Percentiles rank a stretch among this genome's conserved stretches.
Conservation (phyloP, 768 basidiomycete species). For the Suillus cothurnatus region DNA sequence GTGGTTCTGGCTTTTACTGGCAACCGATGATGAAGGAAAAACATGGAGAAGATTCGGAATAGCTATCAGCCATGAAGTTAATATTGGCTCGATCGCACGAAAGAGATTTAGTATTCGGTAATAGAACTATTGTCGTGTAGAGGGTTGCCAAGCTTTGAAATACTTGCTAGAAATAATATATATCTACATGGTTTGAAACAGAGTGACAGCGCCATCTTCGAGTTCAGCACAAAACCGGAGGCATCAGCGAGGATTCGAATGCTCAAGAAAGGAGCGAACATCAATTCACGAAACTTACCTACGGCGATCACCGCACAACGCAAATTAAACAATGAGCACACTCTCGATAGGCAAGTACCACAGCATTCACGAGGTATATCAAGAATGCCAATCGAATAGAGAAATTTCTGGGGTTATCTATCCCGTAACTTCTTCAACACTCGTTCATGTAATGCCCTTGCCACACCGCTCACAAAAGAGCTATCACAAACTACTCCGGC, state of each 20-base stretch:
- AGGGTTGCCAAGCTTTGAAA: background rate
- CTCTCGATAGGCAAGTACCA: too few relatives aligned
- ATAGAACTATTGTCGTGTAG: background rate
- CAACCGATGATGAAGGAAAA: background rate
- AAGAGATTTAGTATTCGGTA: background rate
- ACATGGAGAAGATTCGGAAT: background rate
- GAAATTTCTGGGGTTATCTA: constrained; percentile 12
- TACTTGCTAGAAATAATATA: background rate
- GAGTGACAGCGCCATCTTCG: too few relatives aligned
- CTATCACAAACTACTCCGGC: constrained; percentile 66
- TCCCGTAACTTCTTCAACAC: constrained; percentile 37
- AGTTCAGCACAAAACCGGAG: too few relatives aligned
- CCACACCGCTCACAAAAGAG: constrained; percentile 46
- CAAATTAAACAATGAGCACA: too few relatives aligned
- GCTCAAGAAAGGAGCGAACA: too few relatives aligned
- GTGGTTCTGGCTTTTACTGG: constrained; percentile 5
- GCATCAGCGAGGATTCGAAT: too few relatives aligned
- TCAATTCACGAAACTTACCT: too few relatives aligned
- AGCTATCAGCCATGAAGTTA: constrained; percentile 1
- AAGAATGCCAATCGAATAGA: background rate
- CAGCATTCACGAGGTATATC: background rate
- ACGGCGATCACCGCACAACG: too few relatives aligned
- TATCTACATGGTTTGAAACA: too few relatives aligned
- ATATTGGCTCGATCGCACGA: background rate
- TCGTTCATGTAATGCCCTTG: constrained; percentile 51